Base-by-base conservation (phyloP, 352 stramenopile genomes). In the Achlya hypogyna region DNA sequence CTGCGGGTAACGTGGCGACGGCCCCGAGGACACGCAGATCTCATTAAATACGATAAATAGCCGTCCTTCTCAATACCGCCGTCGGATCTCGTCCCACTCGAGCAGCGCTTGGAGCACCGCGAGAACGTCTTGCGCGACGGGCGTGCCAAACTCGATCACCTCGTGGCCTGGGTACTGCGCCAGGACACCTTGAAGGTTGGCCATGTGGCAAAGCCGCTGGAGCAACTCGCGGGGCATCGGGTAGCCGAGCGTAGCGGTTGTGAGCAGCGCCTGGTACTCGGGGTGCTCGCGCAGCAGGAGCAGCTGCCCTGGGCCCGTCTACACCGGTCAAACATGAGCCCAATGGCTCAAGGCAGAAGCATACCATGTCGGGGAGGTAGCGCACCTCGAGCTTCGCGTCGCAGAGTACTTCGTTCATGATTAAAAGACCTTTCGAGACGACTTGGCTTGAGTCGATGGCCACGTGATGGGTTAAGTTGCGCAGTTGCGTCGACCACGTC, bases 121-220 rank as follows among this genome's bases (percentile, higher is more conserved):
- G 23, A 92, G 81, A 5, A 95, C 81, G 58, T 95, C 84, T 54
- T 90, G 83, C 10, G 86, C 83, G 2, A 95, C 82, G 66, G 89
- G 75, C 20, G 78, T 74, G 42, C 82, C 82, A 53, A 95, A 95
- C 72, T 89, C 77, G 63, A 95, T 89, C 23, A 78, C 82, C 18
- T 72, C 73, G 0, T 75, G 79, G 20, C 75, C 72, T 8, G 81
- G 69, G 56, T 95, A 95, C 31, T 75, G 74, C 16, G 69, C 74
- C 51, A 95, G 63, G 8, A 81, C 86, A 40, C 86, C 86, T 70
- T 93, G 86, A 29, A 95, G 76, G 53, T 95, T 84, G 0, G 84
- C 86, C 79, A 93, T 89, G 10, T 81, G 76, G 27, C 77, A 75
- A 38, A 92, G 72, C 51, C 86, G 75, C 31, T 74, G 62, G 25